These are phyloP conservation scores for Globisporangium spiculum DNA, from an alignment of 352 stramenopile genomes.

Conservation along the genomic window DNA sequence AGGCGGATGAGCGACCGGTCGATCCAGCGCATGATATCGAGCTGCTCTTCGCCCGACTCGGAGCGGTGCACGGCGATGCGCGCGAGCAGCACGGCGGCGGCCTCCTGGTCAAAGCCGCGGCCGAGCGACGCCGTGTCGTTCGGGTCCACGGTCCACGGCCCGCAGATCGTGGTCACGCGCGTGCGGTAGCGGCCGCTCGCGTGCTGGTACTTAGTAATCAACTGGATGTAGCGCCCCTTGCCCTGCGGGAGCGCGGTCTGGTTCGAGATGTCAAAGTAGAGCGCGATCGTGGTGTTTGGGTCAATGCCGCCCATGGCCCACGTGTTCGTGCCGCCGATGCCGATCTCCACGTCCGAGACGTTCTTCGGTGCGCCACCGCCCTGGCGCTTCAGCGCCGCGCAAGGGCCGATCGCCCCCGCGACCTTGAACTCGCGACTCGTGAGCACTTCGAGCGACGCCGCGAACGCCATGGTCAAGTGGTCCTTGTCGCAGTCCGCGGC, in stretches of 20 bases:
- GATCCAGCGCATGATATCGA: slow-evolving; percentile 89
- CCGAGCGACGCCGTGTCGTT: slow-evolving; percentile 93
- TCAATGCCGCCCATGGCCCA: slow-evolving; percentile 98
- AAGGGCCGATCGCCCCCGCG: slow-evolving; percentile 96
- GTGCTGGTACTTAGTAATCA: slow-evolving; percentile 99
- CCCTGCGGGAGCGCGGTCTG: slow-evolving; percentile 62
- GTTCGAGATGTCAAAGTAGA: slow-evolving; percentile 99
- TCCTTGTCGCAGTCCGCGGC: slow-evolving; percentile 94
- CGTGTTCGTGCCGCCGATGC: slow-evolving; percentile 83
- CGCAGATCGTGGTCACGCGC: slow-evolving; percentile 97
- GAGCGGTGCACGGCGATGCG: slow-evolving; percentile 86
- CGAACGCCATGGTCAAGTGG: slow-evolving; percentile 95
- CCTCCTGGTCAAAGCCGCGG: slow-evolving; percentile 98
- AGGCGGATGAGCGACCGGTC: slow-evolving; percentile 98
- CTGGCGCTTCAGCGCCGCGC: slow-evolving; percentile 95
- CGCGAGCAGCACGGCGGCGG: slow-evolving; percentile 96
- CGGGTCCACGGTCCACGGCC: slow-evolving; percentile 92
- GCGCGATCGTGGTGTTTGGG: slow-evolving; percentile 95
- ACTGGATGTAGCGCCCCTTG: slow-evolving; percentile 96
- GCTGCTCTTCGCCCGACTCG: slow-evolving; percentile 81
- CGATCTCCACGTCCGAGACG: slow-evolving; percentile 97
- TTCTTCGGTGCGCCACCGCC: slow-evolving; percentile 77
- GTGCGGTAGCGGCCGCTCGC: slow-evolving; percentile 94
- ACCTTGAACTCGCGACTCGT: slow-evolving; percentile 99
- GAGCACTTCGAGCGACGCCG: slow-evolving; percentile 95